Conservation (phyloP, 768 basidiomycete genomes). For the Suillus subluteus region DNA sequence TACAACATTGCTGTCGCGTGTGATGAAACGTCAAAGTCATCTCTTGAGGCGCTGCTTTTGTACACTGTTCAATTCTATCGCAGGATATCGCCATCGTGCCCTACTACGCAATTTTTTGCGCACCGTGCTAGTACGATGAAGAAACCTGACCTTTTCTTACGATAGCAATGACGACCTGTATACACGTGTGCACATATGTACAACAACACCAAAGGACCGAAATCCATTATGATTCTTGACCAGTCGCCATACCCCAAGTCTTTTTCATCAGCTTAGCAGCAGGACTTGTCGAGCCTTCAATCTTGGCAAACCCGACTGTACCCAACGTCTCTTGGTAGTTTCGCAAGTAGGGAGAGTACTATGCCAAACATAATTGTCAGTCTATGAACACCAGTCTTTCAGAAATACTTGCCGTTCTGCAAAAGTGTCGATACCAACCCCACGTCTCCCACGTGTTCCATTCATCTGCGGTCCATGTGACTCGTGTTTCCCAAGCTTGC, state of each 20-base stretch:
- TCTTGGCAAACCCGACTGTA: conserved; percentile 67
- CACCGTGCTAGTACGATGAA: neutral
- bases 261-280: conserved; percentile 62
- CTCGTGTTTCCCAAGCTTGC: conserved; percentile 71
- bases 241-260: conserved; percentile 73
- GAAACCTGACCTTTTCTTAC: neutral
- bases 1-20: neutral
- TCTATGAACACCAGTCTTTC: neutral
- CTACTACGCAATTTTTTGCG: neutral
- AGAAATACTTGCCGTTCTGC: conserved; percentile 62
- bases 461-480: conserved; percentile 68
- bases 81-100: neutral
- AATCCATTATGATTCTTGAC: conserved; percentile 46
- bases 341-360: conserved; percentile 83
- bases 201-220: conserved; percentile 8
- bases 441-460: conserved; percentile 89
- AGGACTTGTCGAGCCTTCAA: conserved; percentile 60
- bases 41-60: neutral
- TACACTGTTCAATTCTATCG: neutral
- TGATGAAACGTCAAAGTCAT: neutral
- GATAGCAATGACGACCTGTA: neutral
- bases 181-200: neutral
- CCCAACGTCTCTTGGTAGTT: conserved; percentile 73
- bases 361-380: conserved; percentile 13
- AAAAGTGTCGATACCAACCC: conserved; percentile 92